A percentile compares a stretch with the other conserved stretches of the same genome.
These are phyloP conservation scores for Platanus orientalis DNA, from an alignment of 164 flowering plant species.

Conservation along the genomic window DNA sequence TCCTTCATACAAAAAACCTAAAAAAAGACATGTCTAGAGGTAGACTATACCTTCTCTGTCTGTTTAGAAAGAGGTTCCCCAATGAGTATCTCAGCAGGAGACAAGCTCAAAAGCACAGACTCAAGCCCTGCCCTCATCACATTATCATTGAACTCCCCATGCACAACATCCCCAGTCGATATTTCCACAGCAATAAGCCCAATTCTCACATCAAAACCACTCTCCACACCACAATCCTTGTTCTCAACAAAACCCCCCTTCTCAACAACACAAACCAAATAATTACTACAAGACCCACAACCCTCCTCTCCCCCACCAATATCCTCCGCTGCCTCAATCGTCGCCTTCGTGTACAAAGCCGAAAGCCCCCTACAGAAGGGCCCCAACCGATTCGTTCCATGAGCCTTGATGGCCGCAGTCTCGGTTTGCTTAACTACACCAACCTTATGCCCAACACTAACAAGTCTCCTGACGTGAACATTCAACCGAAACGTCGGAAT, in stretches of 20 bases:
- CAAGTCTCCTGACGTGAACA: slow-evolving; percentile 84
- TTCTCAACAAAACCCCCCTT: slow-evolving; percentile 24
- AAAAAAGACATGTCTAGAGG: neutral
- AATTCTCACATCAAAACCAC: slow-evolving; percentile 56
- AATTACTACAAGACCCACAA: slow-evolving; percentile 45
- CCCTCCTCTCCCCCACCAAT: slow-evolving; percentile 66
- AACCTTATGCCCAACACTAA: slow-evolving; percentile 78
- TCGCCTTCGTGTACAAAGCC: slow-evolving; percentile 90
- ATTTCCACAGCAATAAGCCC: slow-evolving; percentile 77
- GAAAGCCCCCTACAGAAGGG: slow-evolving; percentile 83
- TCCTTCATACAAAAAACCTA: no score
- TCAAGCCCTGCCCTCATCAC: slow-evolving; percentile 71
- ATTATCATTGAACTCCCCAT: slow-evolving; percentile 77
- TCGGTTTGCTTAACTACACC: slow-evolving; percentile 97
- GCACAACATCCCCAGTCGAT: slow-evolving; percentile 85
- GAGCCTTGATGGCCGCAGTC: slow-evolving; percentile 87
- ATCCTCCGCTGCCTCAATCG: slow-evolving; percentile 80
- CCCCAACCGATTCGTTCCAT: slow-evolving; percentile 53
- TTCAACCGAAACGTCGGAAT: slow-evolving; percentile 78
- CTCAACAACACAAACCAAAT: slow-evolving; percentile 82
- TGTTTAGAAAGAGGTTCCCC: slow-evolving; percentile 71
- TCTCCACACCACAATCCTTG: slow-evolving; percentile 25
- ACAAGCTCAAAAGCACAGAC: slow-evolving; percentile 61
- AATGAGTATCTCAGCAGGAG: slow-evolving; percentile 78
- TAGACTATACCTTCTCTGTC: slow-evolving; percentile 64